Conservation (phyloP, 305 asterid genomes). For the Vinca major region DNA sequence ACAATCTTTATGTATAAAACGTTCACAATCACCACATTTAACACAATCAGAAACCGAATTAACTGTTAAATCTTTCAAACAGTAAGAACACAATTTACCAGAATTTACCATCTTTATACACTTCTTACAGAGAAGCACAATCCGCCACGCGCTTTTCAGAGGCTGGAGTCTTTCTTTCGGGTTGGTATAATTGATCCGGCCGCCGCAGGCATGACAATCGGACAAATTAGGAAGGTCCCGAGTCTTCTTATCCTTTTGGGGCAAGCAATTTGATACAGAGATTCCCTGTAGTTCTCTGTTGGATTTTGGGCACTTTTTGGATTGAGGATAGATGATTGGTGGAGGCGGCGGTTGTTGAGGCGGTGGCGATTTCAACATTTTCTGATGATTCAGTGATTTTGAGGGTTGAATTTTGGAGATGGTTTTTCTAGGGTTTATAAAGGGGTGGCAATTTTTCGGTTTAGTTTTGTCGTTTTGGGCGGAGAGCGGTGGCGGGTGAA, state of each 20-base stretch:
- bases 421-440: slow-evolving; percentile 16
- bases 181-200: slow-evolving; percentile 45
- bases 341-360: slow-evolving; percentile 10
- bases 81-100: slow-evolving; percentile 57
- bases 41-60: slow-evolving; percentile 35
- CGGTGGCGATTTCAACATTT: slow-evolving; percentile 18
- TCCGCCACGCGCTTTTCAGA: slow-evolving; percentile 76
- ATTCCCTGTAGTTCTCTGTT: not conserved
- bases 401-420: slow-evolving; percentile 8
- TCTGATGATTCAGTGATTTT: slow-evolving; percentile 5
- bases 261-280: slow-evolving; percentile 11
- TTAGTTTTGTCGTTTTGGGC: not conserved
- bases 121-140: slow-evolving; percentile 63
- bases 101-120: slow-evolving; percentile 40
- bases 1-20: slow-evolving; percentile 52
- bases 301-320: slow-evolving; percentile 16
- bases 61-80: slow-evolving; percentile 35
- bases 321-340: not conserved
- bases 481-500: not conserved
- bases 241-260: slow-evolving; percentile 40
- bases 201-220: slow-evolving; percentile 70
- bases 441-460: not conserved
- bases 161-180: slow-evolving; percentile 68
- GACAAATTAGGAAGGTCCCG: slow-evolving; percentile 69
- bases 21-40: slow-evolving; percentile 45